Conservation (phyloP, 495 filamentous ascomycete species). For the Aspergillus taichungensis region DNA sequence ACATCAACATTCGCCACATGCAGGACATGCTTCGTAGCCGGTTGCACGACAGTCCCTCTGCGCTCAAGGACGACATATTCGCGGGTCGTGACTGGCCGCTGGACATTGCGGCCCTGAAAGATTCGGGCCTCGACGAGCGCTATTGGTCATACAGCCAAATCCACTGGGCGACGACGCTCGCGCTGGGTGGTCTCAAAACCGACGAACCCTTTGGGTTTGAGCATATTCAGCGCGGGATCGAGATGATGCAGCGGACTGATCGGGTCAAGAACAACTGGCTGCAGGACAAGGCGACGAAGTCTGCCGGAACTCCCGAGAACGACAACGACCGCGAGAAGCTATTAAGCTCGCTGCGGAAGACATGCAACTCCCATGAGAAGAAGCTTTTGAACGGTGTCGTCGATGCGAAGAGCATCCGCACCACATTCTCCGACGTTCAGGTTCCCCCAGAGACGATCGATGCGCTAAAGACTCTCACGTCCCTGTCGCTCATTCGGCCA, state of each 20-base stretch:
- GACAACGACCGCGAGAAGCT: constrained; percentile 28
- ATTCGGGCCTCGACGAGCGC: constrained; percentile 39
- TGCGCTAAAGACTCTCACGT: constrained; percentile 80
- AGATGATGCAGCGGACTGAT: constrained; percentile 31
- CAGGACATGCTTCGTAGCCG: constrained; percentile 52
- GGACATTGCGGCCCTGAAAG: constrained; percentile 24
- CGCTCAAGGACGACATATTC: constrained; percentile 28
- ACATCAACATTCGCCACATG: constrained; percentile 63
- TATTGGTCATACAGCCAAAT: constrained; percentile 54
- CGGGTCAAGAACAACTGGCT: constrained; percentile 29
- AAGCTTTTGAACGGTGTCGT: constrained; percentile 73
- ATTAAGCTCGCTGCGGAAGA: constrained; percentile 38
- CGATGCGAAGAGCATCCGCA: constrained; percentile 70
- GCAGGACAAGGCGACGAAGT: constrained; percentile 24
- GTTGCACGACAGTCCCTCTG: constrained; percentile 25
- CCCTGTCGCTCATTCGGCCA: constrained; percentile 76
- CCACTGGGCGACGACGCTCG: constrained; percentile 51
- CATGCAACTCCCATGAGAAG: constrained; percentile 67
- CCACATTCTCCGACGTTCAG: constrained; percentile 77
- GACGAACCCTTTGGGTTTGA: constrained; percentile 30
- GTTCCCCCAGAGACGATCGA: constrained; percentile 77
- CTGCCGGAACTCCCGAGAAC: constrained; percentile 11
- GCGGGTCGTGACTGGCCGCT: constrained; percentile 27
- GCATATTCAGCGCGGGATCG: constrained; percentile 30
- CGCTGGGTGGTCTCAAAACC: constrained; percentile 46